Evolutionary conservation across 2,329 filamentous ascomycete species (phyloP).

Genomic region (Botryotinia convoluta): DNA sequence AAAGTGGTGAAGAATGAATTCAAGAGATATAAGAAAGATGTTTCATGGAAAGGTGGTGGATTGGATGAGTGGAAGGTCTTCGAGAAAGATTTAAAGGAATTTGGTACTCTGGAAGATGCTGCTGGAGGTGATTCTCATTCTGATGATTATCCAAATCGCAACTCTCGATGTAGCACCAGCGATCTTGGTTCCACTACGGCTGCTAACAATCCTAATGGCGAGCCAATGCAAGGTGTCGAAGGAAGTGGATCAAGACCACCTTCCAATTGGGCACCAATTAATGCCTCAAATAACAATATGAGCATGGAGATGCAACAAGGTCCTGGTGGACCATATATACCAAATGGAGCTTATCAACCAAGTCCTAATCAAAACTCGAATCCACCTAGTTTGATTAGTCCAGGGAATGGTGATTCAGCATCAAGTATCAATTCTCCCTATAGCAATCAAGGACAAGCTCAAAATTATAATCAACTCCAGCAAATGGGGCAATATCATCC

Average conservation of each 20-base stretch:
- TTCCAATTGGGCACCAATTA: constrained; percentile 35
- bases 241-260: constrained; percentile 25
- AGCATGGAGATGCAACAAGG: constrained; percentile 32
- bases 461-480: constrained; percentile 12
- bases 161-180: constrained; percentile 35
- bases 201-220: constrained; percentile 28
- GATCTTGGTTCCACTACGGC: constrained; percentile 27
- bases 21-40: constrained; percentile 30
- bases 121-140: constrained; percentile 29
- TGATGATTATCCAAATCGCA: constrained; percentile 28
- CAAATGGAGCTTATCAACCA: constrained; percentile 27
- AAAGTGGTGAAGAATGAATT: constrained; percentile 48
- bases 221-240: constrained; percentile 37
- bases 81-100: constrained; percentile 49
- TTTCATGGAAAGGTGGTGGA: constrained; percentile 46
- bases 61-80: constrained; percentile 55
- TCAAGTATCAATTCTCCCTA: constrained; percentile 33
- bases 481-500: constrained; percentile 18
- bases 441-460: constrained; percentile 19
- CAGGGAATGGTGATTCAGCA: constrained; percentile 33
- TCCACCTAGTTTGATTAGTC: constrained; percentile 31
- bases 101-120: constrained; percentile 44
- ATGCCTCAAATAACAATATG: constrained; percentile 27
- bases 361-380: constrained; percentile 30
- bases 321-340: constrained; percentile 27